Evolutionary conservation across 1,284 basidiomycete genomes (phyloP).

Genomic region (Pseudozyma sp.): DNA sequence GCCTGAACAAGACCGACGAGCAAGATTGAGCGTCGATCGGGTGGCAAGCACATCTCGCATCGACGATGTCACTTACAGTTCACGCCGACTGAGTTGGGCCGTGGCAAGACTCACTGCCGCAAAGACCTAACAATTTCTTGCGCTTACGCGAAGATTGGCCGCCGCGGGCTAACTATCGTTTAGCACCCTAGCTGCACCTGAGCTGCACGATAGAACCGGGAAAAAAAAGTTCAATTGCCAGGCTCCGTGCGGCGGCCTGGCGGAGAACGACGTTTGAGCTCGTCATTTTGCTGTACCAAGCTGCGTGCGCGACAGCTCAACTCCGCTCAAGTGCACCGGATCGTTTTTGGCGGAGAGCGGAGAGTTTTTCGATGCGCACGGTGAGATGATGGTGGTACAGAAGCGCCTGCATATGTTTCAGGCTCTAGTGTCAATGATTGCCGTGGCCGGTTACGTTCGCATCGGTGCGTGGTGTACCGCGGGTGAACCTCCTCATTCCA

Average conservation of each 20-base stretch:
- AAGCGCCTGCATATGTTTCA: neutral
- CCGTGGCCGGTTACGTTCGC: slow-evolving; percentile 1
- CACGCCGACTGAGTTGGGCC: slow-evolving; percentile 6
- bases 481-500: slow-evolving; percentile 24
- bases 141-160: neutral
- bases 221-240: neutral
- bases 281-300: slow-evolving; percentile 29
- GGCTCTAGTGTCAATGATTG: neutral
- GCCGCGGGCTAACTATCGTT: slow-evolving; percentile 22
- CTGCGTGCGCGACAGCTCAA: slow-evolving; percentile 10
- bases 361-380: neutral
- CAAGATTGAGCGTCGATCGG: too few relatives aligned
- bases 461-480: slow-evolving; percentile 16
- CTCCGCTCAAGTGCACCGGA: neutral
- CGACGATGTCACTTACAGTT: neutral
- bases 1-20: too few relatives aligned
- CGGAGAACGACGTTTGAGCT: slow-evolving; percentile 5
- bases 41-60: too few relatives aligned
- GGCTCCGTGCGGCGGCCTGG: neutral
- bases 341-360: neutral
- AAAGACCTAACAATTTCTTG: neutral
- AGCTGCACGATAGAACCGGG: neutral
- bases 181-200: neutral
- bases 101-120: slow-evolving; percentile 3
- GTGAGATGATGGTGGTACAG: neutral